Conservation (phyloP, 2,329 filamentous ascomycete genomes). For the Aplosporella prunicola region DNA sequence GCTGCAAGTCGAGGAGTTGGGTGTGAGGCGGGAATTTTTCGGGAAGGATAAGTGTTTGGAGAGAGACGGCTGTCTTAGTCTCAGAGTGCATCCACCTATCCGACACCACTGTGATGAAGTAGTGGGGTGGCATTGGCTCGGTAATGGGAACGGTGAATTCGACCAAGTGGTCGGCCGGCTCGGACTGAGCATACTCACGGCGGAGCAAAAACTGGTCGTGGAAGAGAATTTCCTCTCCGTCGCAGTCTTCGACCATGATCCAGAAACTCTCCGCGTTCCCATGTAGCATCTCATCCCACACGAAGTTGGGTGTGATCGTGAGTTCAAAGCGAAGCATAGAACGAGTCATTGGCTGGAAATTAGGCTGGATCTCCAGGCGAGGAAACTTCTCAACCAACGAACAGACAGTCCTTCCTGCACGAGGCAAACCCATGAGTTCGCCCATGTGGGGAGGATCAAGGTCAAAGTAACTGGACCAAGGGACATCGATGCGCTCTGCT, state of each 20-base stretch:
- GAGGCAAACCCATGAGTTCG: conserved; percentile 82
- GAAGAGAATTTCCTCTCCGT: conserved; percentile 91
- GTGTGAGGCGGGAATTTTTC: conserved; percentile 95
- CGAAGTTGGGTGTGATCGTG: conserved; percentile 86
- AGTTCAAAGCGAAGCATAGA: conserved; percentile 87
- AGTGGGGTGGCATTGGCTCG: conserved; percentile 96
- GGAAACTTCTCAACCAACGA: conserved; percentile 86
- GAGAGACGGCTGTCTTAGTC: conserved; percentile 84
- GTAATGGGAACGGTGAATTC: conserved; percentile 96
- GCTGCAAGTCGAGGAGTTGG: conserved; percentile 82
- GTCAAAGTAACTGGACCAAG: conserved; percentile 90
- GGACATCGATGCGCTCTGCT: conserved; percentile 87
- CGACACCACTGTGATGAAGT: conserved; percentile 90
- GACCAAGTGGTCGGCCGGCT: conserved; percentile 86
- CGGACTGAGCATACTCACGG: conserved; percentile 74
- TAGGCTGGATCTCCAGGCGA: conserved; percentile 81
- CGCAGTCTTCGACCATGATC: conserved; percentile 95
- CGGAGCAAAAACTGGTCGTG: conserved; percentile 90
- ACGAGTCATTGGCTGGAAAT: conserved; percentile 88
- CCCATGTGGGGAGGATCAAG: conserved; percentile 94
- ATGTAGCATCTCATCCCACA: conserved; percentile 87
- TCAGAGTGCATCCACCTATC: conserved; percentile 99
- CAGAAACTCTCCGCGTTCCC: conserved; percentile 87
- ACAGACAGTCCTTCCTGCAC: conserved; percentile 77
- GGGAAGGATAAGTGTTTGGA: conserved; percentile 87